Base-by-base conservation (phyloP, 805 yeast species). In the Yamadazyma phyllophila region DNA sequence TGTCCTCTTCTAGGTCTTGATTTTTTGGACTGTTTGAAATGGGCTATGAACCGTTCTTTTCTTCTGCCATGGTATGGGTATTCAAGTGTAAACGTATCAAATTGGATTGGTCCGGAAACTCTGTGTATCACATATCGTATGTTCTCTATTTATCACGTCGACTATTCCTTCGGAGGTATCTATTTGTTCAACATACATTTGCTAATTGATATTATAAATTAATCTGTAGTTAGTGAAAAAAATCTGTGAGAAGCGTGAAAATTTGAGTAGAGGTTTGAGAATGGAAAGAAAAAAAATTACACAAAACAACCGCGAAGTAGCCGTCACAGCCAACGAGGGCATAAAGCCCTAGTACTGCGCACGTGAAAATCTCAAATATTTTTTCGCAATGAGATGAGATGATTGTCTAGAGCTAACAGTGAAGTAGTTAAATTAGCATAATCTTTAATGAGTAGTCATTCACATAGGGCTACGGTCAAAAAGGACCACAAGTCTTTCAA, bases 401-500 rank as follows among this genome's bases (percentile, higher is more conserved):
- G 41, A 40, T 32, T 31, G 20, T 40, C 36, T 39, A 7, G 7
- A 29, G 27, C 4, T 17, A 9, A 11, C 7, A 30, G 15, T 26
- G 26, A 20, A 13, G 16, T 7, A 32, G 7, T 32, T 32, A n/a
- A 32, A 10, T n/a, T 32, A 32, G 11, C 16, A 12, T 12, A 15
- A 32, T 15, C 17, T 12, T 32, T n/a, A 32, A 32, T 32, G 36
- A 15, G 32, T 29, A 69, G 71, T 27, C 86, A 84, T 63, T 80
- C 89, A 7, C 98, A 94, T 63, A 79, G 98, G 62, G 76, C 92
- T 10, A 81, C 96, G 3, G 69, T 88, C 37, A 92, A 89, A 66
- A 83, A 83, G 60, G 82, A 82, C 39, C 96, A 92, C 59, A 94
- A 94, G 69, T 78, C 91, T 8, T 95, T 89, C 76, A 95, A 94